Evolutionary conservation across 2,329 filamentous ascomycete species (phyloP).

Genomic region (Fusarium longipes): DNA sequence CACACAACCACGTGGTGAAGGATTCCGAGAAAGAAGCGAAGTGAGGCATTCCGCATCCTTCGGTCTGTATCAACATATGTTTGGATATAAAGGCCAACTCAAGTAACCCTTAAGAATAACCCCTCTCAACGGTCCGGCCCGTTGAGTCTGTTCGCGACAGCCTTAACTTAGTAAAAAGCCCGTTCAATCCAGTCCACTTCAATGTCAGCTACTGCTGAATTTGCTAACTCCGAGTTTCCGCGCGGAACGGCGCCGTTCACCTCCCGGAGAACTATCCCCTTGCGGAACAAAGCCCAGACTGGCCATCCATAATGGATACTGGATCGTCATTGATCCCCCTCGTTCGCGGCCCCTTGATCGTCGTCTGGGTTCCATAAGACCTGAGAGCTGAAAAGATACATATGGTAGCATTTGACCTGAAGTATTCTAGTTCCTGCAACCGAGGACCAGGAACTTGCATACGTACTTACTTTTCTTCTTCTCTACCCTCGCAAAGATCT

Average conservation of each 20-base stretch:
- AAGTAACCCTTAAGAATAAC: neutral
- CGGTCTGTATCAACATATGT: too few species aligned
- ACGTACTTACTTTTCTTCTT: neutral
- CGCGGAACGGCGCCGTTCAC: constrained; percentile 26
- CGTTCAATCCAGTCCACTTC: neutral
- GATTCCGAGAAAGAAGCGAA: neutral
- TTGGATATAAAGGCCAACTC: too few species aligned
- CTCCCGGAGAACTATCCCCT: constrained; percentile 23
- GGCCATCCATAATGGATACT: constrained; percentile 11
- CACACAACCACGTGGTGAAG: constrained; percentile 14
- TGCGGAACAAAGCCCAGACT: constrained; percentile 7
- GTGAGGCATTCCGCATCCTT: neutral
- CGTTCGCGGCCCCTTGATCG: constrained; percentile 23
- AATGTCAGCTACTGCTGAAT: neutral
- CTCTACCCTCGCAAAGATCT: neutral
- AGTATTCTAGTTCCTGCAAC: neutral
- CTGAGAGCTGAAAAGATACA: neutral
- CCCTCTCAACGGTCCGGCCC: constrained; percentile 29
- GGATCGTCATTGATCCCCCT: neutral
- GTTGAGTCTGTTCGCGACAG: constrained; percentile 14
- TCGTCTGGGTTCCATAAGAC: neutral
- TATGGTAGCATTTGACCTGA: neutral
- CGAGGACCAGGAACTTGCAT: neutral
- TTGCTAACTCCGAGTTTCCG: neutral
- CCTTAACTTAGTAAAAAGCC: neutral